Base-by-base conservation (phyloP, 257 asterid species). In the Nicotiana benthamiana region DNA sequence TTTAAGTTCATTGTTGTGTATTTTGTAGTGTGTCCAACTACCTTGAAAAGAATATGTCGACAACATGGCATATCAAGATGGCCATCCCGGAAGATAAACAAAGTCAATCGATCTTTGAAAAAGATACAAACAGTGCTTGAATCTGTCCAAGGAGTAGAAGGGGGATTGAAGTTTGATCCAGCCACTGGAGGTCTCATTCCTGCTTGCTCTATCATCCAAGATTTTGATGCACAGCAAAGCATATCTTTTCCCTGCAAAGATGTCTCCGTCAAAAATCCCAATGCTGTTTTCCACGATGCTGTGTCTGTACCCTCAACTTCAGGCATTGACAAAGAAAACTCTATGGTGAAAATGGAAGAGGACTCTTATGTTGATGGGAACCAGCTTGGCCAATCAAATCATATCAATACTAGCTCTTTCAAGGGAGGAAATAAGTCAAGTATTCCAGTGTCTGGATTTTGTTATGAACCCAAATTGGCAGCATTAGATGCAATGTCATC, bases 21-120 rank as follows among this genome's bases (percentile, higher is more conserved):
- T 82, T 86, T 81, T 84, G 80, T 70, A 95, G 98, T 95, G 85
- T 94, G 98, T 84, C 98, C 96, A 18, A 93, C 98, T 34, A 94
- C 98, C n/a, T 91, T 94, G 53, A 94, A 94, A 88, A 88, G 97
- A 88, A 93, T 94, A 87, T 94, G 98, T 83, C 88, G 98, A 83
- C 91, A 88, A 64, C 93, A 94, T 77, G 98, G 98, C 77, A 94
- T 94, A 88, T 84, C 91, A 46, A 89, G 97, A 83, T 94, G 98
- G 98, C 98, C 98, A 79, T 93, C 95, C 67, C 95, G 97, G 82
- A 92, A 93, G 87, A 94, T 94, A 83, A 90, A 91, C 81, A 94
- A 94, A 84, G 98, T 92, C 20, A 91, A 92, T 85, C 94, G 97
- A 51, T 95, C 98, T 79, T 83, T 95, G 80, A 92, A 86, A 82